Conservation (phyloP, 2,329 filamentous ascomycete genomes). For the Calonectria pseudoreteaudii region DNA sequence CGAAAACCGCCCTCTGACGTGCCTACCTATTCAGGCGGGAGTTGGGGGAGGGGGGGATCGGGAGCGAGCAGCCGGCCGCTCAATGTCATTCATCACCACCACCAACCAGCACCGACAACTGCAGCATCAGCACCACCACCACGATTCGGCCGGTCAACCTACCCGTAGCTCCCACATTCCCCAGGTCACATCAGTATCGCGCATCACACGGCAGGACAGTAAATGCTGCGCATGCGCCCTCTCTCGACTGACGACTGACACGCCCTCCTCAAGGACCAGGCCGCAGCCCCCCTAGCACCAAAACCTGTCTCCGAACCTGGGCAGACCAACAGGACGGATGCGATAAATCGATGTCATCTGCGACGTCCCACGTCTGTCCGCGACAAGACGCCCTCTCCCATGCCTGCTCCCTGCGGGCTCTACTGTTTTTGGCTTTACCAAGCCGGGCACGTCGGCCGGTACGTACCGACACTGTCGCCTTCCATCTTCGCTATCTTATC, state of each 20-base stretch:
- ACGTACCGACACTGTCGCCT: conserved; percentile 21
- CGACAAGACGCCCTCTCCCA: conserved; percentile 12
- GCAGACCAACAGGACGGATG: conserved; percentile 18
- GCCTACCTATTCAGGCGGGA: conserved; percentile 12
- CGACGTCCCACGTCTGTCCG: conserved; percentile 6
- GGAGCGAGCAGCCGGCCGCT: neutral
- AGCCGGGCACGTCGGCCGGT: conserved; percentile 13
- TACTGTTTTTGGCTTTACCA: conserved; percentile 11
- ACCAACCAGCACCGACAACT: conserved; percentile 29
- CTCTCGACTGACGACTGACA: conserved; percentile 1
- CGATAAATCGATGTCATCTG: conserved; percentile 24
- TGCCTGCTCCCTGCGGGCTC: conserved; percentile 7
- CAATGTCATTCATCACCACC: conserved; percentile 19
- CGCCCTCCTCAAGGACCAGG: conserved; percentile 12
- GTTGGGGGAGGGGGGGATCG: neutral
- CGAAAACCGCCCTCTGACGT: conserved; percentile 12
- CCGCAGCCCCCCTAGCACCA: neutral
- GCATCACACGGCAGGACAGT: conserved; percentile 16
- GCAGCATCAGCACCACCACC: conserved; percentile 21
- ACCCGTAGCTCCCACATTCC: neutral
- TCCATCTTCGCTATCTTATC: conserved; percentile 12
- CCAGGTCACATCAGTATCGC: conserved; percentile 17
- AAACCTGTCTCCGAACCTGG: conserved; percentile 11
- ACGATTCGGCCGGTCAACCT: conserved; percentile 32
- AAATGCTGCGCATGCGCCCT: conserved; percentile 3